Percentiles rank a stretch among this genome's conserved stretches.
phyloP scores from a whole-genome alignment of 805 yeast species.

The Candida peoriensis region DNA sequence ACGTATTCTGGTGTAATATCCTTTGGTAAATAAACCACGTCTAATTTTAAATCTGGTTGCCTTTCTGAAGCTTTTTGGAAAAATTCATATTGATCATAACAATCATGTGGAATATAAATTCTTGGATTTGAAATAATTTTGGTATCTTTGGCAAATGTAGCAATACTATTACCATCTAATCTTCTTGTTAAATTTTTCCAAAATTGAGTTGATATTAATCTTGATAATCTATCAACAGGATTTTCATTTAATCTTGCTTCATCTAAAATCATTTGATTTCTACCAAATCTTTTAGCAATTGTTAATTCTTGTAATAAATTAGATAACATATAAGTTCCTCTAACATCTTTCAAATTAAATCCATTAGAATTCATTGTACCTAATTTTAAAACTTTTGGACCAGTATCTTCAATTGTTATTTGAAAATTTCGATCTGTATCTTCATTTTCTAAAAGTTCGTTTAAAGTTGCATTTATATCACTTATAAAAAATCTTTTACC shows the following conservation, averaged over 20 bases:
- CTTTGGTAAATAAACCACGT: conserved; percentile 74
- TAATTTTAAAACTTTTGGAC: conserved; percentile 73
- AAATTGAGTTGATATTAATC: conserved; percentile 71
- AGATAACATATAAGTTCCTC: conserved; percentile 88
- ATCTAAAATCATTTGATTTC: conserved; percentile 72
- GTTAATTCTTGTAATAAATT: conserved; percentile 86
- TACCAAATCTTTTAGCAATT: conserved; percentile 75
- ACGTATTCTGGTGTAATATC: conserved; percentile 73
- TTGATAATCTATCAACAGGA: conserved; percentile 71
- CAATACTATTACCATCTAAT: conserved; percentile 56
- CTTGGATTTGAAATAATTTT: conserved; percentile 72
- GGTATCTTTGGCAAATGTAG: conserved; percentile 70
- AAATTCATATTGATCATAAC: conserved; percentile 69
- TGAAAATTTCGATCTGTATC: conserved; percentile 84
- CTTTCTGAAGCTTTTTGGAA: conserved; percentile 47
- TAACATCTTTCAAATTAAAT: conserved; percentile 59
- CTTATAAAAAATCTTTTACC: conserved; percentile 54
- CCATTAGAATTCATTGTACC: conserved; percentile 88
- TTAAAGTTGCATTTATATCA: conserved; percentile 69
- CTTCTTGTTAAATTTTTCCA: conserved; percentile 78
- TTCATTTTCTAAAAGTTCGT: conserved; percentile 64
- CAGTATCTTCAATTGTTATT: conserved; percentile 79
- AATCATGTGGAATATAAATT: conserved; percentile 67
- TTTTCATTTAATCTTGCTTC: conserved; percentile 82
- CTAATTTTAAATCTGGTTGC: conserved; percentile 54